A percentile compares a stretch with the other conserved stretches of the same genome.
Conservation (phyloP, 257 asterid species). For the Solanum stenotomum region DNA sequence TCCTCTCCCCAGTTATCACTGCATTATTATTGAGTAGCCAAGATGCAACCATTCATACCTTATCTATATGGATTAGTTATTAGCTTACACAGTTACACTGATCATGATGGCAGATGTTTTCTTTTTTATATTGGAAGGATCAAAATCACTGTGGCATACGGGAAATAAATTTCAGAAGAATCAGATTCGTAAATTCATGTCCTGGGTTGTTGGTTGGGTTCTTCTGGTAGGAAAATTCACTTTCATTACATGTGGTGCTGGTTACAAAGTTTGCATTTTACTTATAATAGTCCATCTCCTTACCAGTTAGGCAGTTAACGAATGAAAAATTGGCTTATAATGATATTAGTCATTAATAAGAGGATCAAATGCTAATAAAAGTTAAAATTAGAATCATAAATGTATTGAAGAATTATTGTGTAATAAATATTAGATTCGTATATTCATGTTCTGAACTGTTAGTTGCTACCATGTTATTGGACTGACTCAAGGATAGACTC, state of each 20-base stretch:
- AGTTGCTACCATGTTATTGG: background rate
- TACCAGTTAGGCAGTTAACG: too few species aligned
- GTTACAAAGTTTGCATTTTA: background rate
- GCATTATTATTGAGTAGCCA: background rate
- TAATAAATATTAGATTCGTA: background rate
- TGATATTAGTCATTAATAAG: too few species aligned
- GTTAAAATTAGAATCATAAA: too few species aligned
- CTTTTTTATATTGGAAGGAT: too few species aligned
- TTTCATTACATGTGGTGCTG: background rate
- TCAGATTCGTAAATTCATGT: too few species aligned
- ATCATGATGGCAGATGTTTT: background rate
- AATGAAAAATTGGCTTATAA: too few species aligned
- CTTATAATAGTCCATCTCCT: too few species aligned
- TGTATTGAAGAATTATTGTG: background rate
- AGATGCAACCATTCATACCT: background rate
- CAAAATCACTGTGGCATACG: background rate
- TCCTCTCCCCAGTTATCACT: too few species aligned
- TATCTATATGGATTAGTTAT: background rate
- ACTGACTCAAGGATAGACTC: background rate
- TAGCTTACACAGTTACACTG: background rate
- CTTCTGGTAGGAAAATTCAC: too few species aligned
- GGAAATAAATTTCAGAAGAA: background rate
- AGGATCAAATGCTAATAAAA: too few species aligned
- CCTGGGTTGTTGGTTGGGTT: too few species aligned
- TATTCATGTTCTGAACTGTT: background rate